Base-by-base conservation (phyloP, 176 grass and related monocot species). In the Carex kokanica region DNA sequence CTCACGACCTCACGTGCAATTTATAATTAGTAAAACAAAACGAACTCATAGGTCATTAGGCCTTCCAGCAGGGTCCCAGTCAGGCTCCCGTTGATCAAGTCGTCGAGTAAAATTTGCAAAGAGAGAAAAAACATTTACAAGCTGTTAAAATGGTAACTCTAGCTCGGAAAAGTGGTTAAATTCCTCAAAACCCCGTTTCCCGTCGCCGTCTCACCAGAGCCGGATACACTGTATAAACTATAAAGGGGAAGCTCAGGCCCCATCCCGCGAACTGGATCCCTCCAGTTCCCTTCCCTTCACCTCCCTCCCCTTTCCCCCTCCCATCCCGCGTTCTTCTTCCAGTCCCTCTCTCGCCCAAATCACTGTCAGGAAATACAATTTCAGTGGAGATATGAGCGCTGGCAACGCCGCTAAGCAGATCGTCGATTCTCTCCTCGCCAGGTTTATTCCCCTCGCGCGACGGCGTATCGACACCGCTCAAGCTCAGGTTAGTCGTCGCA, bases 401-500 rank as follows among this genome's bases (percentile, higher is more conserved):
- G 94, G 92, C 0, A 93, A 82, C 85, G 93, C 96, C 3, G 96
- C 93, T 78, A 93, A 93, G 85, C 96, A 95, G 91, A 92, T 99
- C 91, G 96, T 99, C n/a, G 96, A 99, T 79, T 93, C 93, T 51
- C 96, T 99, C 77, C 96, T 99, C 75, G 89, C 90, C 3, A 86
- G 96, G 64, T 99, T 99, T 87, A 91, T 99, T 57, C 96, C 96
- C 27, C 92, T 99, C 69, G 96, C 96, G 60, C 90, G 92, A 66
- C 96, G 96, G 52, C 96, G 96, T 79, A 99, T 95, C 89, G 96
- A 99, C 83, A 99, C 96, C 78, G 96, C 93, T n/a, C 96, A 99
- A 83, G 96, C 96, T 13, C 96, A 99, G 95, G 95, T 98, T 51
- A 25, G 62, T 11, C 14, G 6, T 10, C 8, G 5, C 51, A 6